These are phyloP conservation scores for Aphanomyces astaci DNA, from an alignment of 352 stramenopile species.

Conservation along the genomic window DNA sequence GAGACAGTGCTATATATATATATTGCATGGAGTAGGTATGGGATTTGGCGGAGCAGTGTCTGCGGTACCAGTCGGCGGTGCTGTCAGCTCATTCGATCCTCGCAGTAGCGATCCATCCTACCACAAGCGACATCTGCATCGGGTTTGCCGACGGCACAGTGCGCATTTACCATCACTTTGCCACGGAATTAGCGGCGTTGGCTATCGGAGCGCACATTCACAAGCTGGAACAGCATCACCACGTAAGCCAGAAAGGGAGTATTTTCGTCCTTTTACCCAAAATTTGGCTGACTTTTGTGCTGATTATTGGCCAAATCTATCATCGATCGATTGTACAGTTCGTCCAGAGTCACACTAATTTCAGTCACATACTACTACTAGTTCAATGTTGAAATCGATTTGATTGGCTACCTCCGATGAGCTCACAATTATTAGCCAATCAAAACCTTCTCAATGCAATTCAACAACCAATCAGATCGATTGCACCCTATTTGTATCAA, in stretches of 20 bases:
- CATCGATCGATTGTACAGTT: too few species aligned
- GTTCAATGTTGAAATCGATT: too few species aligned
- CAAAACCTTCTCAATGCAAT: too few species aligned
- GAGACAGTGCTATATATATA: neutral
- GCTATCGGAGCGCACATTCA: constrained; percentile 45
- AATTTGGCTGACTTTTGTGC: too few species aligned
- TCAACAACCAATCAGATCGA: too few species aligned
- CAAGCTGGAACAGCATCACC: constrained; percentile 30
- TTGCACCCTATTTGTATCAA: too few species aligned
- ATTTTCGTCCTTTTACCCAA: too few species aligned
- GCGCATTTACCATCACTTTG: constrained; percentile 52
- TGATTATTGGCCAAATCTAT: too few species aligned
- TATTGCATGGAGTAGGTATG: constrained; percentile 43
- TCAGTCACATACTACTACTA: too few species aligned
- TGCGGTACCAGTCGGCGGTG: constrained; percentile 72
- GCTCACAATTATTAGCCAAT: too few species aligned
- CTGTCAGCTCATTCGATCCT: constrained; percentile 69
- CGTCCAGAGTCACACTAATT: too few species aligned
- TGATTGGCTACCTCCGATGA: too few species aligned
- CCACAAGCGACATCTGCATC: constrained; percentile 54
- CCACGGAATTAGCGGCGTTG: constrained; percentile 43
- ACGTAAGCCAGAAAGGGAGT: constrained; percentile 32
- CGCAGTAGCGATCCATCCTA: constrained; percentile 47
- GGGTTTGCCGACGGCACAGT: constrained; percentile 65
- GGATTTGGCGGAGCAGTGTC: constrained; percentile 46